Conservation (phyloP, 2,329 filamentous ascomycete species). For the Aspergillus cejpii region DNA sequence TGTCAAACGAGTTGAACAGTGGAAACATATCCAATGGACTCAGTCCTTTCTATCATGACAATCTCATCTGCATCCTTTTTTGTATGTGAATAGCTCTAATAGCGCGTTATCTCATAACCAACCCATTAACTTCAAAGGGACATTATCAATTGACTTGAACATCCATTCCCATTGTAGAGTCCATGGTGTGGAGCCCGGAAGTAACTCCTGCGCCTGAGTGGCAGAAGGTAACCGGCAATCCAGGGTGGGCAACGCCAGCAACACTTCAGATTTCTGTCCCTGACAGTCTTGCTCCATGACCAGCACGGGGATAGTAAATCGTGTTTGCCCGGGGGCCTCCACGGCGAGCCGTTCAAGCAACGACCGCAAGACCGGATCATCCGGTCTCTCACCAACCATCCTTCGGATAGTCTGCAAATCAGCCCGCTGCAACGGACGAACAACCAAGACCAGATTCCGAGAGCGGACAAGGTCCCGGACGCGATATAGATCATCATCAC, state of each 20-base stretch:
- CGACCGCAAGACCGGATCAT: background rate
- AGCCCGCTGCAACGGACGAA: slow-evolving; percentile 37
- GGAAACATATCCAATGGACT: no score
- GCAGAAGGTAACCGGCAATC: slow-evolving; percentile 14
- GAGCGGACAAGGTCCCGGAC: background rate
- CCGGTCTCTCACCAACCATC: slow-evolving; percentile 4
- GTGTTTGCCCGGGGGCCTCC: slow-evolving; percentile 31
- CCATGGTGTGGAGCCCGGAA: slow-evolving; percentile 11
- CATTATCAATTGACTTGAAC: slow-evolving; percentile 36
- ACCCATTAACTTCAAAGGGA: slow-evolving; percentile 29
- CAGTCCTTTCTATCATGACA: background rate
- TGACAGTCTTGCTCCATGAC: slow-evolving; percentile 7
- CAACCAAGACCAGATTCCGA: slow-evolving; percentile 22
- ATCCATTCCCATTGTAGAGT: slow-evolving; percentile 35
- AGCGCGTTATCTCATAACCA: slow-evolving; percentile 19
- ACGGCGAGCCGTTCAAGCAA: slow-evolving; percentile 18
- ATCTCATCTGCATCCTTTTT: slow-evolving; percentile 13
- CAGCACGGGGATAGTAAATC: slow-evolving; percentile 41
- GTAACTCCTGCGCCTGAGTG: slow-evolving; percentile 3
- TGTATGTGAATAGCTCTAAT: slow-evolving; percentile 23
- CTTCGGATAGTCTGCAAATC: slow-evolving; percentile 25
- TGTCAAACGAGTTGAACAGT: no score
- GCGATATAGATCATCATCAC: background rate
- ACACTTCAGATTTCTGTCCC: slow-evolving; percentile 8
- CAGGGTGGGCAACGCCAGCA: slow-evolving; percentile 27